Conservation (phyloP, 1,284 basidiomycete genomes). For the Omphalotus olearius region DNA sequence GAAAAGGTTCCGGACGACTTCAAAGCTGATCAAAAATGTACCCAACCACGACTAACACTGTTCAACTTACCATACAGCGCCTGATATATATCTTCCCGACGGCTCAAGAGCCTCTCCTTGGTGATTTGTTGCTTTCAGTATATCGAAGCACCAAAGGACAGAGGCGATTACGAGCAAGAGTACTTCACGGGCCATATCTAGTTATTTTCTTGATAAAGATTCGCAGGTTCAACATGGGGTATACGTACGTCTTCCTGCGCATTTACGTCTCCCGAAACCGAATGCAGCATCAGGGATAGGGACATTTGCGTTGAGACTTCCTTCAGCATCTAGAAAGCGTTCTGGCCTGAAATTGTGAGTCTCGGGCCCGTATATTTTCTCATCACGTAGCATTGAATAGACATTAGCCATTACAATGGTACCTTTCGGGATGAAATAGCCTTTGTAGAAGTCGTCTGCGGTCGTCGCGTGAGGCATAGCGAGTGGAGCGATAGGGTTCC, state of each 20-base stretch:
- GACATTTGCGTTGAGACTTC: not conserved
- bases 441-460: slow-evolving; percentile 3
- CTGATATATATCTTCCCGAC: not conserved
- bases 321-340: not conserved
- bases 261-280: slow-evolving; percentile 5
- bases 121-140: not conserved
- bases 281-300: not conserved
- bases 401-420: not conserved
- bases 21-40: not conserved
- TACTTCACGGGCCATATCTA: slow-evolving; percentile 1
- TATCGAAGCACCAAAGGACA: not conserved
- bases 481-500: slow-evolving; percentile 2
- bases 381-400: not conserved
- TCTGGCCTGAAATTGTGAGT: not conserved
- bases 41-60: not conserved
- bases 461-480: not conserved
- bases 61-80: not conserved
- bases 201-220: not conserved
- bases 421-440: slow-evolving; percentile 2
- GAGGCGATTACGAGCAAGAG: not conserved
- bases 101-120: not conserved
- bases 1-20: not conserved
- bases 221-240: not conserved
- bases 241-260: slow-evolving; percentile 1
- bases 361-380: slow-evolving; percentile 1